phyloP scores from a whole-genome alignment of 83 land plant species.

The Thuja plicata region DNA sequence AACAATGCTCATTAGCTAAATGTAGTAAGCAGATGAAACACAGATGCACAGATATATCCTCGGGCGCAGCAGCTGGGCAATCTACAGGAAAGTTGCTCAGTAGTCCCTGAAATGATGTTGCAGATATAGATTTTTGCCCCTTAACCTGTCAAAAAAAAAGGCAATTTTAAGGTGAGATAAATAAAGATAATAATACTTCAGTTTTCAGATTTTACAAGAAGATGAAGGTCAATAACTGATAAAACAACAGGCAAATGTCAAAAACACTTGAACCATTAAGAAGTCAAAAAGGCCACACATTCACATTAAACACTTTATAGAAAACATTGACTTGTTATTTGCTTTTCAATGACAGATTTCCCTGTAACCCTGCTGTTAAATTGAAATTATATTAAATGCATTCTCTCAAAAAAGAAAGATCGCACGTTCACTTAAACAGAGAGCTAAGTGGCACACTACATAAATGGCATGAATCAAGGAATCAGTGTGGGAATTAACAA shows the following conservation, averaged over 20 bases:
- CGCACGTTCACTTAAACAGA: neutral
- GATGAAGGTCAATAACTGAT: neutral
- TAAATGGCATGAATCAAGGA: neutral
- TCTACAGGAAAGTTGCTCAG: constrained; percentile 49
- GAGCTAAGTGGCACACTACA: neutral
- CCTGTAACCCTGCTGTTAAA: neutral
- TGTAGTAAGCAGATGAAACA: constrained; percentile 88
- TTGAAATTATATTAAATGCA: neutral
- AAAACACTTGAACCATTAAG: neutral
- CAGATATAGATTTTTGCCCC: constrained; percentile 17
- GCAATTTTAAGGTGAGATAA: neutral
- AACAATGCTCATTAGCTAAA: constrained; percentile 85
- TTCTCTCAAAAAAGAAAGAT: neutral
- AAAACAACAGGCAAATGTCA: neutral
- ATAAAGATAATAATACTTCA: neutral
- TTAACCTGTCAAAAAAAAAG: neutral
- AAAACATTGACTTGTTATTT: neutral
- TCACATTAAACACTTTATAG: neutral
- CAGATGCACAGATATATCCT: constrained; percentile 77
- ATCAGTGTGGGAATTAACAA: neutral
- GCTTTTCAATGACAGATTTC: neutral
- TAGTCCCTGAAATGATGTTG: constrained; percentile 47
- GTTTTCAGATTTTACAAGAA: neutral
- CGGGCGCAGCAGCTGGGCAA: constrained; percentile 43
- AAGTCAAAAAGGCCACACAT: neutral